Percentiles rank a stretch among this genome's conserved stretches.
phyloP scores from a whole-genome alignment of 2,329 filamentous ascomycete species.

The Aspergillus sp. region DNA sequence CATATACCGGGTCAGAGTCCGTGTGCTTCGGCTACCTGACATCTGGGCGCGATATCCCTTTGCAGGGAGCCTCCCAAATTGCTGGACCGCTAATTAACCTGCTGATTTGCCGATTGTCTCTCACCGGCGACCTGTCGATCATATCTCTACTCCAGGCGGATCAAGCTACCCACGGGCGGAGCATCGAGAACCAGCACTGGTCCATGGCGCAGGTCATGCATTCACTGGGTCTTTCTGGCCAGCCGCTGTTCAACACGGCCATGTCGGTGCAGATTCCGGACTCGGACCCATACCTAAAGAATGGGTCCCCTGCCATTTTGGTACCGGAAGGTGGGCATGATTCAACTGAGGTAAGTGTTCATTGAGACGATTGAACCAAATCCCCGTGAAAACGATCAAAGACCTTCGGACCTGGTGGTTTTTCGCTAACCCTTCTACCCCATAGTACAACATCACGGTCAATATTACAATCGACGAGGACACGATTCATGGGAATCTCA shows the following conservation, averaged over 20 bases:
- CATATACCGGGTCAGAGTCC: not conserved
- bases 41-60: not conserved
- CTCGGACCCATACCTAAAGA: not conserved
- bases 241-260: conserved; percentile 21
- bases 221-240: conserved; percentile 1
- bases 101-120: not conserved
- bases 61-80: not conserved
- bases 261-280: conserved; percentile 16
- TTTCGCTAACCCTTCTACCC: too few species aligned
- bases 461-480: not conserved
- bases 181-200: not conserved
- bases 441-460: not conserved
- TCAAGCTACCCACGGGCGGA: not conserved
- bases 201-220: not conserved
- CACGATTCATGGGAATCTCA: not conserved
- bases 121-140: not conserved
- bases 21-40: not conserved
- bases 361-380: too few species aligned
- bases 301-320: not conserved
- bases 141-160: not conserved
- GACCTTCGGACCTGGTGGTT: too few species aligned
- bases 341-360: not conserved
- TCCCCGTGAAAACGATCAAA: too few species aligned
- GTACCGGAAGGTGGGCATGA: not conserved
- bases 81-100: not conserved